These are phyloP conservation scores for Globisporangium cystogenes DNA, from an alignment of 352 stramenopile genomes.

Conservation along the genomic window DNA sequence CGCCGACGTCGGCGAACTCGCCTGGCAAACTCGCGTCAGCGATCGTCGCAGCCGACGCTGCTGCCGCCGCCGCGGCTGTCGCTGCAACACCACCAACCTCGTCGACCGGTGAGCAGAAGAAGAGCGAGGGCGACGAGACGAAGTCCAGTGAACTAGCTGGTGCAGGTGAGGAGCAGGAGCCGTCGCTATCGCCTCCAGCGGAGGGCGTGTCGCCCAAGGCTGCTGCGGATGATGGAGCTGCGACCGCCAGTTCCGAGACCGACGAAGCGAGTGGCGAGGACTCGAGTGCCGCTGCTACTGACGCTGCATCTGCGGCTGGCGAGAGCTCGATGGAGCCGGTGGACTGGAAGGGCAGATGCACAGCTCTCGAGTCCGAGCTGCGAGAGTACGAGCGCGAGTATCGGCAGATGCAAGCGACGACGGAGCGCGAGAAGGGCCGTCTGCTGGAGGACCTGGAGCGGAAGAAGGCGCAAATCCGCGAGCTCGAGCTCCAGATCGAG, in stretches of 20 bases:
- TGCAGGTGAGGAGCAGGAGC: not conserved
- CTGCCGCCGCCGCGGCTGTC: conserved; percentile 2
- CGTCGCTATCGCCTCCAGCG: not conserved
- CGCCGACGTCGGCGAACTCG: conserved; percentile 21
- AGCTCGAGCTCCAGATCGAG: conserved; percentile 56
- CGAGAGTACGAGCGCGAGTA: conserved; percentile 73
- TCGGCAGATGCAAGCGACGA: conserved; percentile 38
- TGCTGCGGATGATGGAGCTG: not conserved
- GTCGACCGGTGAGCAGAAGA: conserved; percentile 18
- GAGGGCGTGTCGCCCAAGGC: not conserved
- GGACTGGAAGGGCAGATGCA: conserved; percentile 44
- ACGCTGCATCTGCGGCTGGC: conserved; percentile 16
- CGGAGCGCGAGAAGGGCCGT: conserved; percentile 55
- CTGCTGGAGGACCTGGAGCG: conserved; percentile 64
- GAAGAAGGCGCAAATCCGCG: conserved; percentile 52
- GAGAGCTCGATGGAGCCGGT: conserved; percentile 39
- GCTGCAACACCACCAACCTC: not conserved
- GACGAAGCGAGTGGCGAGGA: not conserved
- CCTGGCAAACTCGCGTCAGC: conserved; percentile 36
- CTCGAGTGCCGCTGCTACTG: not conserved
- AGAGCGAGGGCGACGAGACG: conserved; percentile 15
- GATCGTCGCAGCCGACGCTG: conserved; percentile 18
- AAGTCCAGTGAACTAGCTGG: conserved; percentile 8
- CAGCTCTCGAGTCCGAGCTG: conserved; percentile 50
- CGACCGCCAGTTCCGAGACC: not conserved